Conservation (phyloP, 2,329 filamentous ascomycete species). For the Fusarium solani-melongenae region DNA sequence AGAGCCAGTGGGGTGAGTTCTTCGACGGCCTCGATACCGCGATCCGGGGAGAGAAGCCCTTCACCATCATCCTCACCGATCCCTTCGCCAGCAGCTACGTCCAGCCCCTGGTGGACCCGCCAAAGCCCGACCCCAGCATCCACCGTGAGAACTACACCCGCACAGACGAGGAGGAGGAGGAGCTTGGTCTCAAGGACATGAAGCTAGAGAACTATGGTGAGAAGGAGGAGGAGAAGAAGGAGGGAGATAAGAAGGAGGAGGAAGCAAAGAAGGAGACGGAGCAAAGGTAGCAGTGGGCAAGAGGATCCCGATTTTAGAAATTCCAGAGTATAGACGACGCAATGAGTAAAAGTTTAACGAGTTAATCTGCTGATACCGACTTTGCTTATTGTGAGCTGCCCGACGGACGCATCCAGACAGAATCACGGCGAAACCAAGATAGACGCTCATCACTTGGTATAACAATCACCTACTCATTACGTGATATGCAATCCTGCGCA, state of each 20-base stretch:
- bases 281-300: conserved; percentile 22
- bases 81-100: conserved; percentile 94
- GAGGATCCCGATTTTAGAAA: conserved; percentile 3
- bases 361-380: neutral
- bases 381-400: too few relatives aligned
- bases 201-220: conserved; percentile 86
- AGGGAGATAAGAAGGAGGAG: conserved; percentile 19
- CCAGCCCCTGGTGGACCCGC: conserved; percentile 85
- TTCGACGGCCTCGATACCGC: conserved; percentile 81
- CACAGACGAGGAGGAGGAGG: conserved; percentile 92
- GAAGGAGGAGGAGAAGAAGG: conserved; percentile 45
- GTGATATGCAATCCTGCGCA: neutral
- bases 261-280: conserved; percentile 24
- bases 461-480: neutral
- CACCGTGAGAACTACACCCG: conserved; percentile 84
- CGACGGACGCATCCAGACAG: neutral
- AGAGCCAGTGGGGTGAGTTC: conserved; percentile 81
- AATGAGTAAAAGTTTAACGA: conserved; percentile 26
- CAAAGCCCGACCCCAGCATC: conserved; percentile 79
- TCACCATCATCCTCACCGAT: conserved; percentile 86
- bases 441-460: neutral
- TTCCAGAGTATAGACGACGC: conserved; percentile 29
- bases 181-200: conserved; percentile 91
- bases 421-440: neutral
- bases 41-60: conserved; percentile 82